phyloP scores from a whole-genome alignment of 148 eudicot species.

The Diospyros kaki region DNA sequence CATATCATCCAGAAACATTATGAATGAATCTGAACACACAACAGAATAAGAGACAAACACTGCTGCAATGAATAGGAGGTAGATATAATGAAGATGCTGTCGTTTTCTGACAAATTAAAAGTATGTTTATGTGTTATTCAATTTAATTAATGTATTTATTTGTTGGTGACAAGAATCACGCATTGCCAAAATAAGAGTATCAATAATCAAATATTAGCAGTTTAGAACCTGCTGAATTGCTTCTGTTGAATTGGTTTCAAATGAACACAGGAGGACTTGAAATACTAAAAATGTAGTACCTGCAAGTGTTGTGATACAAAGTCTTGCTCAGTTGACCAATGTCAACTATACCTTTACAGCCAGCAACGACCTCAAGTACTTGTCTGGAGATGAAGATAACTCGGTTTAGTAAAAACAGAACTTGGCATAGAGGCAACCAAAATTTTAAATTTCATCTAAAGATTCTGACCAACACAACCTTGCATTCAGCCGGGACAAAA shows the following conservation, averaged over 20 bases:
- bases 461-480: not conserved
- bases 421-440: not conserved
- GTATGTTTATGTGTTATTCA: not conserved
- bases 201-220: not conserved
- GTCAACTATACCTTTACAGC: conserved; percentile 75
- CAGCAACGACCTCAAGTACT: conserved; percentile 97
- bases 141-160: not conserved
- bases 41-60: not conserved
- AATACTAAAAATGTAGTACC: conserved; percentile 34
- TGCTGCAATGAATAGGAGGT: not conserved
- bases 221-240: not conserved
- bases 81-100: not conserved
- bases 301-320: conserved; percentile 92
- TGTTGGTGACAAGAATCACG: not conserved
- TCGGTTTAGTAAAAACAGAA: not conserved
- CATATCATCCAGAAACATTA: not conserved
- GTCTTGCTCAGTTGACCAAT: conserved; percentile 62
- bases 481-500: not conserved
- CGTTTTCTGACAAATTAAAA: not conserved
- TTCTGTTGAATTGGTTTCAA: not conserved
- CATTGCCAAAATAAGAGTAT: not conserved
- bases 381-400: conserved; percentile 48
- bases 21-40: not conserved
- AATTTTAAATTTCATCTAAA: not conserved
- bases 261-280: conserved; percentile 1